Percentiles rank a stretch among this genome's conserved stretches.
phyloP scores from a whole-genome alignment of 352 stramenopile species.

The Phytophthora tubulina region DNA sequence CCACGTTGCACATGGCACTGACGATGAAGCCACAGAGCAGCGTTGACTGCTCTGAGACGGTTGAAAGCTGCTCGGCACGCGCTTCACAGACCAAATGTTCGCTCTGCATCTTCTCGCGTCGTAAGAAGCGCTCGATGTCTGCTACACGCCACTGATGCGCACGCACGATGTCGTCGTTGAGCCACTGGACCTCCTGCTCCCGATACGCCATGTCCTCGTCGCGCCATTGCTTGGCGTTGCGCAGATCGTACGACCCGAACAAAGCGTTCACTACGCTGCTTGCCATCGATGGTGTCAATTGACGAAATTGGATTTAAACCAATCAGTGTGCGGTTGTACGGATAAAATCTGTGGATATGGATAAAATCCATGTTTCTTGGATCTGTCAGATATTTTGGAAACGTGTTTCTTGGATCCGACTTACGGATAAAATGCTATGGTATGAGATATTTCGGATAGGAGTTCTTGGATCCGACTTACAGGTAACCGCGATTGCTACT shows the following conservation, averaged over 20 bases:
- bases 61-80: conserved; percentile 74
- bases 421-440: too few relatives aligned
- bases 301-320: not conserved
- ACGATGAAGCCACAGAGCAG: conserved; percentile 79
- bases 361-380: too few relatives aligned
- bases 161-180: conserved; percentile 79
- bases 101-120: conserved; percentile 70
- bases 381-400: too few relatives aligned
- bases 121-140: conserved; percentile 76
- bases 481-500: too few relatives aligned
- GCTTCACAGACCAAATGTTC: conserved; percentile 72
- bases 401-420: too few relatives aligned
- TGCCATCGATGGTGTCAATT: conserved; percentile 39
- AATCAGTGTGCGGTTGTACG: too few relatives aligned
- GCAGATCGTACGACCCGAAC: conserved; percentile 84
- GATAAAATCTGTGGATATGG: too few relatives aligned
- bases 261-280: conserved; percentile 68
- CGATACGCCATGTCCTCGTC: conserved; percentile 74
- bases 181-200: conserved; percentile 82
- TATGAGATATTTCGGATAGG: too few relatives aligned
- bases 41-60: conserved; percentile 74
- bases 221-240: conserved; percentile 80
- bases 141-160: conserved; percentile 71
- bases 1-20: conserved; percentile 72
- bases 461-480: too few relatives aligned